These are phyloP conservation scores for Sarcocystis neurona DNA, from an alignment of 169 alveolate genomes.

Conservation along the genomic window DNA sequence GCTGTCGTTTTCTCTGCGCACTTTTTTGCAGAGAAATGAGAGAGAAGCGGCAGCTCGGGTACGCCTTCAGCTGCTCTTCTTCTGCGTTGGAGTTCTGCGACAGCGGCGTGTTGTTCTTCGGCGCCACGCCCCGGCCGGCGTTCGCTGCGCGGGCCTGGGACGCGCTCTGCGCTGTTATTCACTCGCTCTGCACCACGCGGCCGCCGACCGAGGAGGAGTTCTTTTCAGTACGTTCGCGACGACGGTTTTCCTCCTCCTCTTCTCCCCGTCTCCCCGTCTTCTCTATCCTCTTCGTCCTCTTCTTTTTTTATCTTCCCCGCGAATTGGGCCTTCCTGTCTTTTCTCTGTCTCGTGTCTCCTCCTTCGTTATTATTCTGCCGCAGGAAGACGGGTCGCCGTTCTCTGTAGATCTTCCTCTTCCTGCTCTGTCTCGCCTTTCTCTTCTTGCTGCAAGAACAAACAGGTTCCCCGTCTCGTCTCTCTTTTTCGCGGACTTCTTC, in stretches of 20 bases:
- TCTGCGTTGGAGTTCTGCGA: constrained; percentile 13
- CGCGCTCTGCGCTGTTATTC: background rate
- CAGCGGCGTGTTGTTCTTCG: background rate
- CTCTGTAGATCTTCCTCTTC: background rate
- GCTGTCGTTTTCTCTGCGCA: background rate
- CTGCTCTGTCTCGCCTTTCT: background rate
- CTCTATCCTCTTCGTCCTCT: background rate
- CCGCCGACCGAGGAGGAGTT: constrained; percentile 2
- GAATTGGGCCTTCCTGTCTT: background rate
- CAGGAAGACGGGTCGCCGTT: too few species aligned
- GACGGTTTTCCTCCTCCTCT: too few species aligned
- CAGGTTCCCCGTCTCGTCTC: too few species aligned
- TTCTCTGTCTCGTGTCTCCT: background rate
- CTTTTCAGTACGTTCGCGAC: background rate
- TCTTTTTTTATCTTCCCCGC: background rate
- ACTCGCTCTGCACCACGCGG: background rate
- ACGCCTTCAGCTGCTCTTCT: background rate
- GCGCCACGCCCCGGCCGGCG: constrained; percentile 29
- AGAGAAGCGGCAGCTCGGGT: constrained; percentile 37
- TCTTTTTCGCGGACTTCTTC: too few species aligned
- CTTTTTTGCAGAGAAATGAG: constrained; percentile 16
- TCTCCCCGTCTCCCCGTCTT: background rate
- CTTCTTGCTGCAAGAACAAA: background rate
- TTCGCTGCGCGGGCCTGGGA: constrained; percentile 27
- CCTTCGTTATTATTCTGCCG: background rate